phyloP scores from a whole-genome alignment of 1,284 basidiomycete species.

The Cutaneotrichosporon spelunceum region DNA sequence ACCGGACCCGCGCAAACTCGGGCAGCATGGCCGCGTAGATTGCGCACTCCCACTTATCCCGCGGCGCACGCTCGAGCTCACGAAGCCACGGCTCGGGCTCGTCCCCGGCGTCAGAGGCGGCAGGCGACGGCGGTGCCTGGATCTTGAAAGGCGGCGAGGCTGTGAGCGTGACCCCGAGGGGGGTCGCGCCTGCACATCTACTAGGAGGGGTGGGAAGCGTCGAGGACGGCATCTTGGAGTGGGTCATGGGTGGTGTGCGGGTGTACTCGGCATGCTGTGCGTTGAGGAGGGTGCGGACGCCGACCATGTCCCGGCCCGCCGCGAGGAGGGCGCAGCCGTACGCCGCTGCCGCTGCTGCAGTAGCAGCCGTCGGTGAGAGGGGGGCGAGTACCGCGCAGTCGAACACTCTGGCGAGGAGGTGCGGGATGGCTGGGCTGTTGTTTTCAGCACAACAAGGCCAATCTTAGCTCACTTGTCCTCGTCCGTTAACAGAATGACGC shows the following conservation, averaged over 20 bases:
- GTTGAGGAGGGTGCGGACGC: background rate
- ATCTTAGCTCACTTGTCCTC: conserved; percentile 4
- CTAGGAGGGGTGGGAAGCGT: background rate
- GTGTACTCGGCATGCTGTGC: background rate
- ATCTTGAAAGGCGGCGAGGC: background rate
- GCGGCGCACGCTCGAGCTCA: background rate
- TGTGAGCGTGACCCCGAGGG: background rate
- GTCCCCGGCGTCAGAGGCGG: conserved; percentile 1
- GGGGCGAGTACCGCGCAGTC: conserved; percentile 6
- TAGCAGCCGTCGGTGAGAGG: conserved; percentile 1
- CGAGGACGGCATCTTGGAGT: background rate
- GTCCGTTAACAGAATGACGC: conserved; percentile 12
- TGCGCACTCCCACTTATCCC: conserved; percentile 13
- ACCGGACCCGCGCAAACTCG: conserved; percentile 16
- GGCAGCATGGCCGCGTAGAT: conserved; percentile 15
- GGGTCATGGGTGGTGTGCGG: conserved; percentile 2
- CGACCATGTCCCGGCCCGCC: background rate
- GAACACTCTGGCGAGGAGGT: conserved; percentile 15
- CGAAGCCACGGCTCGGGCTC: background rate
- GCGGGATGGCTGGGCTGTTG: conserved; percentile 11
- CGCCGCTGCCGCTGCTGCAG: background rate
- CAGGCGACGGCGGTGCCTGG: background rate
- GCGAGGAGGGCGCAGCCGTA: conserved; percentile 7
- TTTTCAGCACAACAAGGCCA: background rate
- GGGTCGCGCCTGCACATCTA: background rate